A percentile compares a stretch with the other conserved stretches of the same genome.
Evolutionary conservation across 2,329 filamentous ascomycete species (phyloP).

Genomic region (Sporothrix globosa): DNA sequence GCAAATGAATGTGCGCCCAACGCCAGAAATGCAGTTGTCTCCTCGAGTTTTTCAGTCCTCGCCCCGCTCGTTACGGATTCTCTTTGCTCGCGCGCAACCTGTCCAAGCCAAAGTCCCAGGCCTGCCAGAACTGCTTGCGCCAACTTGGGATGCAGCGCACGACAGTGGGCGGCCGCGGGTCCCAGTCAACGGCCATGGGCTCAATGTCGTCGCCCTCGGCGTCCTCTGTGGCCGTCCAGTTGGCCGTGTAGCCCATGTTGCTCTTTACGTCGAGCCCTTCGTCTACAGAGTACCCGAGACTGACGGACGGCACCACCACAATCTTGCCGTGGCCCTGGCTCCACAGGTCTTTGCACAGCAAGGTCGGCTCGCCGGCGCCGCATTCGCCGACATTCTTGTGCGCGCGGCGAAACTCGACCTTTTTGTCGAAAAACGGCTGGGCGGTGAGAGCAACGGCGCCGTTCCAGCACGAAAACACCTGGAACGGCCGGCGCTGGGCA

Average conservation of each 20-base stretch:
- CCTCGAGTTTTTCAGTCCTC: no score
- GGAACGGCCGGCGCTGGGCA: background rate
- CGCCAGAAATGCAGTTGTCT: background rate
- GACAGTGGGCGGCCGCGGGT: background rate
- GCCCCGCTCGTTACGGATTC: background rate
- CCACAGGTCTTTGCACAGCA: constrained; percentile 24
- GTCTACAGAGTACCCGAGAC: background rate
- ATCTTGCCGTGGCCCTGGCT: background rate
- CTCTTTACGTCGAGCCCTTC: constrained; percentile 7
- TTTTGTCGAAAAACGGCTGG: background rate
- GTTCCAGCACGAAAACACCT: constrained; percentile 24
- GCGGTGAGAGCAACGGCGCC: background rate
- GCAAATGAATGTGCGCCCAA: background rate
- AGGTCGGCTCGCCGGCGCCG: constrained; percentile 10
- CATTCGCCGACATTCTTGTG: constrained; percentile 7
- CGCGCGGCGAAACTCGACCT: constrained; percentile 20
- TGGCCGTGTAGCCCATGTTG: constrained; percentile 8
- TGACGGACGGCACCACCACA: background rate
- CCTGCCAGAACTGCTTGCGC: constrained; percentile 23
- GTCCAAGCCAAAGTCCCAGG: constrained; percentile 16
- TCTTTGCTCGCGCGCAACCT: background rate
- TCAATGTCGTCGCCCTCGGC: background rate
- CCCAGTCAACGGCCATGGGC: background rate
- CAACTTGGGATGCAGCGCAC: constrained; percentile 23
- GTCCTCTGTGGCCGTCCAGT: background rate